These are phyloP conservation scores for Alternaria dauci DNA, from an alignment of 2,329 filamentous ascomycete species.

Conservation along the genomic window DNA sequence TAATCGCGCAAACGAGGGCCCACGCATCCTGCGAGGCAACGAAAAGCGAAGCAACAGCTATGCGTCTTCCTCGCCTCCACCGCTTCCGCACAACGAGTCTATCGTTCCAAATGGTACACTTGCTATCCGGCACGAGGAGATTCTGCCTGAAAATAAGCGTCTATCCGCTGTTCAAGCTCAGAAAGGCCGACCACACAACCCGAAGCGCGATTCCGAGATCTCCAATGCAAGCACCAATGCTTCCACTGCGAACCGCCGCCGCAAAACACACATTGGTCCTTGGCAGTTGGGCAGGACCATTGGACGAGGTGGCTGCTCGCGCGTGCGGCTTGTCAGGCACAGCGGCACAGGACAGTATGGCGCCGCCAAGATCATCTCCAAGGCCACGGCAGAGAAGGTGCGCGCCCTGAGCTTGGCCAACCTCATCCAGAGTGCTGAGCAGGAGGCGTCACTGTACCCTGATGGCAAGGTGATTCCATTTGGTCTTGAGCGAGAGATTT, in stretches of 20 bases:
- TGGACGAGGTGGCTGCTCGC: slow-evolving; percentile 87
- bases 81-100: slow-evolving; percentile 57
- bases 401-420: slow-evolving; percentile 87
- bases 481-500: slow-evolving; percentile 91
- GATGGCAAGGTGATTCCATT: slow-evolving; percentile 79
- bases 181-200: slow-evolving; percentile 58
- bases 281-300: slow-evolving; percentile 92
- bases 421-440: slow-evolving; percentile 76
- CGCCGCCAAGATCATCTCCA: slow-evolving; percentile 95
- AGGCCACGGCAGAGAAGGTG: slow-evolving; percentile 76
- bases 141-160: slow-evolving; percentile 60
- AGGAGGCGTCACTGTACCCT: slow-evolving; percentile 61
- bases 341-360: slow-evolving; percentile 78
- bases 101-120: slow-evolving; percentile 55
- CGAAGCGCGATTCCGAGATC: slow-evolving; percentile 59
- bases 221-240: slow-evolving; percentile 64
- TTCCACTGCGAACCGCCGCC: slow-evolving; percentile 59
- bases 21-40: slow-evolving; percentile 26
- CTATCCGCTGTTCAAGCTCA: slow-evolving; percentile 62
- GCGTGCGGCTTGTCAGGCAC: slow-evolving; percentile 87
- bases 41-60: slow-evolving; percentile 31
- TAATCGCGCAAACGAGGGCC: slow-evolving; percentile 43
- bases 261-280: slow-evolving; percentile 83
- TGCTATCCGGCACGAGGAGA: slow-evolving; percentile 48
- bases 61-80: slow-evolving; percentile 27